Conservation (phyloP, 116 monocot species). For the Posidonia oceanica region DNA sequence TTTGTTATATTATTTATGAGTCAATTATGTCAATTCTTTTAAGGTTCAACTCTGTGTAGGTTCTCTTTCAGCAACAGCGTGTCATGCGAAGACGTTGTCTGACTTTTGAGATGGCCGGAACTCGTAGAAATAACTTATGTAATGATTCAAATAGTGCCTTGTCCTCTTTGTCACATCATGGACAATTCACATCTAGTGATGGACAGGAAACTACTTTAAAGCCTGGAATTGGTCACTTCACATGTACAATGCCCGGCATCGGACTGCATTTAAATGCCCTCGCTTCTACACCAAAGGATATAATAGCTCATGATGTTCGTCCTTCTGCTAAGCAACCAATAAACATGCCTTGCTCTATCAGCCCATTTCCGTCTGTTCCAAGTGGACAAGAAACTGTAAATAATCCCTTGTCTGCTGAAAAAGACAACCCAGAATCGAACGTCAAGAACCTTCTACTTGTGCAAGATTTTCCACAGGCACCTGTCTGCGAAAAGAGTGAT, state of each 20-base stretch:
- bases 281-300: slow-evolving; percentile 45
- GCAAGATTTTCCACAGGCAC: slow-evolving; percentile 1
- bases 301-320: slow-evolving; percentile 19
- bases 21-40: not conserved
- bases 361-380: slow-evolving; percentile 11
- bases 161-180: slow-evolving; percentile 20
- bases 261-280: slow-evolving; percentile 92
- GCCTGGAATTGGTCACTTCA: slow-evolving; percentile 16
- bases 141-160: slow-evolving; percentile 9
- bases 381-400: slow-evolving; percentile 12
- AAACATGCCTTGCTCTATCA: slow-evolving; percentile 14
- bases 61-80: slow-evolving; percentile 54
- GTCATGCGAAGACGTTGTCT: slow-evolving; percentile 74
- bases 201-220: slow-evolving; percentile 17
- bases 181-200: slow-evolving; percentile 20
- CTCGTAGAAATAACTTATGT: slow-evolving; percentile 19
- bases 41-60: slow-evolving; percentile 24
- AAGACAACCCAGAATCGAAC: slow-evolving; percentile 13
- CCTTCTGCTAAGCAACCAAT: slow-evolving; percentile 25
- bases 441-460: slow-evolving; percentile 13
- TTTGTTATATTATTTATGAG: not conserved
- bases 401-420: slow-evolving; percentile 20
- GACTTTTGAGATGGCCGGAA: slow-evolving; percentile 55
- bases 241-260: slow-evolving; percentile 51
- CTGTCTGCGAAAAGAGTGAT: slow-evolving; percentile 1